Evolutionary conservation across 176 grass and related monocot species (phyloP).

Genomic region (Avena eriantha): DNA sequence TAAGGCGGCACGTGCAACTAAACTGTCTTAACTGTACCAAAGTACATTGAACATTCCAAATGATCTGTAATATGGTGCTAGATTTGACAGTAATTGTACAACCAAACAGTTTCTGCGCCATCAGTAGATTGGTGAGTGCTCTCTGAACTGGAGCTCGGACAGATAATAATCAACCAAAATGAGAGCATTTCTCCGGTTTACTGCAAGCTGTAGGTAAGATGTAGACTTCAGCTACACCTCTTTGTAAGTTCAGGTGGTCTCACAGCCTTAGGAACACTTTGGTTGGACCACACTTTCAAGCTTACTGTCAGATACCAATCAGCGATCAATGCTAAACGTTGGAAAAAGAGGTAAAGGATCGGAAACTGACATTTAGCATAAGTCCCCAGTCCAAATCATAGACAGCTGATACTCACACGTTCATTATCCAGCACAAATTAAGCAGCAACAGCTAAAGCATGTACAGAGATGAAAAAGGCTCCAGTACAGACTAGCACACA

Average conservation of each 20-base stretch:
- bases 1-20: no score
- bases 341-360: not conserved
- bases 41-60: not conserved
- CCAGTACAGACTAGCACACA: not conserved
- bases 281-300: not conserved
- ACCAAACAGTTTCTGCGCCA: not conserved
- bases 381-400: not conserved
- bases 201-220: no score
- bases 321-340: not conserved
- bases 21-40: not conserved
- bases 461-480: constrained; percentile 4
- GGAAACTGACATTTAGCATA: not conserved
- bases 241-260: not conserved
- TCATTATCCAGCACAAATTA: not conserved
- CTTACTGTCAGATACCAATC: not conserved
- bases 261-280: not conserved
- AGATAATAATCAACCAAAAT: no score
- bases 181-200: no score
- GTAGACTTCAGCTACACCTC: not conserved
- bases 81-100: not conserved
- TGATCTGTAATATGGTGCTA: not conserved
- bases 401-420: not conserved
- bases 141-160: no score
- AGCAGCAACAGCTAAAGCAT: not conserved
- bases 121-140: no score